Conservation (phyloP, 108 stramenopile species). For the Fistulifera solaris region DNA sequence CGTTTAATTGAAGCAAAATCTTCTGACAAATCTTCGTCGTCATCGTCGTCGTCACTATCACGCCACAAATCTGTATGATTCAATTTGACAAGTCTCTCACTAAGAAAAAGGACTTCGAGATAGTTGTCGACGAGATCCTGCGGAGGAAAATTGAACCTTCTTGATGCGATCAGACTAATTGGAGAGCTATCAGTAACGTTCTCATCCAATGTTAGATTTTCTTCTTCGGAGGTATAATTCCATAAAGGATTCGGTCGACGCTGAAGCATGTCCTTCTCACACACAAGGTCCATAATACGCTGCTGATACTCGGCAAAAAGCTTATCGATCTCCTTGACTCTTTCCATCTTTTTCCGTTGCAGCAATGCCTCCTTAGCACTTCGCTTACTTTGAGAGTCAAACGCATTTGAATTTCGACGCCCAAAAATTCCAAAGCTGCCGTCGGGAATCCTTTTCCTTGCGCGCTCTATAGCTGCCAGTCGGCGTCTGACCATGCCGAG, state of each 20-base stretch:
- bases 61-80: constrained; percentile 85
- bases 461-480: constrained; percentile 34
- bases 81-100: constrained; percentile 41
- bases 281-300: constrained; percentile 55
- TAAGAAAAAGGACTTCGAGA: constrained; percentile 60
- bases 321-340: constrained; percentile 70
- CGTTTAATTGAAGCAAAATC: neutral
- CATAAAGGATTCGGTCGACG: constrained; percentile 75
- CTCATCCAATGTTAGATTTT: neutral
- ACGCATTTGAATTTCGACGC: constrained; percentile 7
- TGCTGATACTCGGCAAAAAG: constrained; percentile 44
- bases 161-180: constrained; percentile 8
- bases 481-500: constrained; percentile 13
- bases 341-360: constrained; percentile 36
- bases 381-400: neutral
- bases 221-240: constrained; percentile 55
- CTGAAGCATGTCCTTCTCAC: constrained; percentile 78
- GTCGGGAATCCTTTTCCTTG: constrained; percentile 15
- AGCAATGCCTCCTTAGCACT: constrained; percentile 7
- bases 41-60: constrained; percentile 57
- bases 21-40: constrained; percentile 15
- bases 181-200: constrained; percentile 4
- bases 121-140: constrained; percentile 77
- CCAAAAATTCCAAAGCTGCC: constrained; percentile 7
- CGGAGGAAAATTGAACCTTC: constrained; percentile 74